Percentiles rank a stretch among this genome's conserved stretches.
Evolutionary conservation across 2,329 filamentous ascomycete genomes (phyloP).

Genomic region (Calonectria leucothoes): DNA sequence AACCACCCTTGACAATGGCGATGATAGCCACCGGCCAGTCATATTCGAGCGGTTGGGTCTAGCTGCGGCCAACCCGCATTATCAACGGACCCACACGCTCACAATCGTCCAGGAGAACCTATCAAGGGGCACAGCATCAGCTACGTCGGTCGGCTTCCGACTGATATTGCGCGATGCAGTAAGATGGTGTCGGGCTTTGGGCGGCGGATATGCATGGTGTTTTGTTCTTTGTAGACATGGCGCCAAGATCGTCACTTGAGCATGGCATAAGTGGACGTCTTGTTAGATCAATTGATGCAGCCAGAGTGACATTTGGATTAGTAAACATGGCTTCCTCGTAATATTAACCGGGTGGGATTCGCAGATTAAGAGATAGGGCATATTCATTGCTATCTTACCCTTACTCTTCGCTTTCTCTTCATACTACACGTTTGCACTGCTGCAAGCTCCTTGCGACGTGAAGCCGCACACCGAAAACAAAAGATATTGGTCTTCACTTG

Average conservation of each 20-base stretch:
- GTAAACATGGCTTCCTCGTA: neutral
- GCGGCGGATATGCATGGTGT: neutral
- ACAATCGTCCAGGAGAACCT: neutral
- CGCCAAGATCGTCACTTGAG: neutral
- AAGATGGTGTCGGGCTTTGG: neutral
- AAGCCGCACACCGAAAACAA: too few species aligned
- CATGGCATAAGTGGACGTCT: neutral
- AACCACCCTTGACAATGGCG: conserved; percentile 5
- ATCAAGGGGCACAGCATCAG: neutral
- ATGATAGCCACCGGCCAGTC: neutral
- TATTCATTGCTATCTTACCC: neutral
- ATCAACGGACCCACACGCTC: neutral
- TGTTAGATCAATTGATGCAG: neutral
- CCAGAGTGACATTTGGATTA: neutral
- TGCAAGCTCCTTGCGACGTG: neutral
- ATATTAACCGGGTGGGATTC: neutral
- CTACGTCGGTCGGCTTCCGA: neutral
- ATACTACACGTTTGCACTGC: neutral
- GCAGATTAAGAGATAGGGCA: neutral
- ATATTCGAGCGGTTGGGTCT: neutral
- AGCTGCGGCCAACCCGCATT: neutral
- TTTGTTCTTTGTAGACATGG: neutral
- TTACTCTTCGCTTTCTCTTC: neutral
- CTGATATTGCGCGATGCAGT: neutral
- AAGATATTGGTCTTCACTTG: too few species aligned